These are phyloP conservation scores for Trichosporon coremiiforme DNA, from an alignment of 1,284 basidiomycete species.

Conservation along the genomic window DNA sequence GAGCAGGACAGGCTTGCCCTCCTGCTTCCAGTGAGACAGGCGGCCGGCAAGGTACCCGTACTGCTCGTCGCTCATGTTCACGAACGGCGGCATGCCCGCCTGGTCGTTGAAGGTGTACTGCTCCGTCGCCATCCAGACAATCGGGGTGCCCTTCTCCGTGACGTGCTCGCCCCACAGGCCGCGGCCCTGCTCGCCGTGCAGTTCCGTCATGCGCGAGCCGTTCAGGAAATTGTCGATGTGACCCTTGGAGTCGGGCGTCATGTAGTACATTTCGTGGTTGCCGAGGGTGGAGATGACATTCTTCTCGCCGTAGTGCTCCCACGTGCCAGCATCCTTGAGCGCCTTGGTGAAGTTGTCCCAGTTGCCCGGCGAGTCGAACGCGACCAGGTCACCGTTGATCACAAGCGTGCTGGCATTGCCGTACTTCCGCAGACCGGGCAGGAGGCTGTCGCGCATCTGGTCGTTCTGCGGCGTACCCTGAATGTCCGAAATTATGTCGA, in stretches of 20 bases:
- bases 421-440: conserved; percentile 14
- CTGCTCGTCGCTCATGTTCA: conserved; percentile 19
- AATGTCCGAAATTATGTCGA: conserved; percentile 24
- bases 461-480: conserved; percentile 13
- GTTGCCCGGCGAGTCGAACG: background rate
- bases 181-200: background rate
- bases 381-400: conserved; percentile 22
- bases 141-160: conserved; percentile 2
- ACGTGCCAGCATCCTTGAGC: conserved; percentile 1
- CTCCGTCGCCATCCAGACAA: conserved; percentile 22
- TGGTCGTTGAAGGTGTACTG: background rate
- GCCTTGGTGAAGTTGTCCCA: conserved; percentile 15
- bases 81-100: background rate
- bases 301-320: conserved; percentile 17
- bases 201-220: background rate
- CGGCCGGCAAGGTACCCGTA: conserved; percentile 19
- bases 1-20: conserved; percentile 13
- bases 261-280: conserved; percentile 23
- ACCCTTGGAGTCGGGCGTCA: background rate
- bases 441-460: conserved; percentile 16
- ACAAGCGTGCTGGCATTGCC: conserved; percentile 19
- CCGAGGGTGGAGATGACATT: conserved; percentile 5
- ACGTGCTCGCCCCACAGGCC: conserved; percentile 22
- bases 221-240: conserved; percentile 19
- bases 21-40: conserved; percentile 7